Evolutionary conservation across 805 yeast genomes (phyloP), one percentile per base, ranked within the genome.

Genomic region (Saccharomyces cerevisiae): DNA sequence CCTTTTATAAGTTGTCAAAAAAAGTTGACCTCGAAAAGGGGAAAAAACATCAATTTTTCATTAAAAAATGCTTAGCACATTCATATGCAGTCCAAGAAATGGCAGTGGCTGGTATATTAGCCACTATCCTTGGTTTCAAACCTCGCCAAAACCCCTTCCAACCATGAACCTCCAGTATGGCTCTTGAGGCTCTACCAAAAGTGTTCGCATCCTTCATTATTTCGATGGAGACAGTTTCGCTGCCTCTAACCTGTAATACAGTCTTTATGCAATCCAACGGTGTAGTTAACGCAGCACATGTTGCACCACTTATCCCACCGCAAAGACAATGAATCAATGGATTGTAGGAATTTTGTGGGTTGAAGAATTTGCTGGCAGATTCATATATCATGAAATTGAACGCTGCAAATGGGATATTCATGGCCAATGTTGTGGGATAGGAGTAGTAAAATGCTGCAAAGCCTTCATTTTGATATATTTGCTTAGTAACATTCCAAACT

Each of bases 11-110:
- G 3, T 17, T n/a, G 8, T 36, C 43, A 17, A 8, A 22, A 36
- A n/a, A n/a, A 6, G 43, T 17, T n/a, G 17, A 17, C n/a, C 17
- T 21, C 6, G 24, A 13, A 9, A 17, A n/a, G 43, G 22, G 22
- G 17, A 36, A 21, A 17, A 21, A 14, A 26, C 31, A 29, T 24
- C 36, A 48, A n/a, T 27, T 32, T 6, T 49, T 28, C 29, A 57
- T 51, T 47, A 73, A 56, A 60, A 72, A 69, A 57, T 73, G 75
- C 55, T 92, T 92, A 47, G 97, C 97, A 92, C 91, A 88, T 70
- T 92, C 99, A 71, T 92, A 92, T 28, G 96, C 89, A 1, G 98
- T 92, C 98, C 98, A 92, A 59, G 96, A 84, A 57, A 92, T 90
- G 22, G 98, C 98, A 8, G 98, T 92, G 48, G 95, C 84, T 24